phyloP scores from a whole-genome alignment of 2,329 filamentous ascomycete genomes.

The Botrytis pseudocinerea region DNA sequence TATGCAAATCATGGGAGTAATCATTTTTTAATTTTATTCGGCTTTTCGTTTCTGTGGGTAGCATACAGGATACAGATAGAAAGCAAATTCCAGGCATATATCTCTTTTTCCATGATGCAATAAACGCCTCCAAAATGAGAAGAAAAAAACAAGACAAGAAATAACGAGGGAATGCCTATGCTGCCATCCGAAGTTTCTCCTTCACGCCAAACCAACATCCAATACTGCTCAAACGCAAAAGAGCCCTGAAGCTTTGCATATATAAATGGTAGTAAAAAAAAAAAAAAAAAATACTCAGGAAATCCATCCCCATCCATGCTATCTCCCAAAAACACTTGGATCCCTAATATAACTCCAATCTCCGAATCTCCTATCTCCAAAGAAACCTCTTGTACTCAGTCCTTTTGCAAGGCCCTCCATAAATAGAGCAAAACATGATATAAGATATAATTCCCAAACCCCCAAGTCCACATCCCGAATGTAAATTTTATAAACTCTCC shows the following conservation, averaged over 20 bases:
- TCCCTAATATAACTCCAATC: constrained; percentile 16
- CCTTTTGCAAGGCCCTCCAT: background rate
- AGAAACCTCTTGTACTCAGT: background rate
- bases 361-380: constrained; percentile 1
- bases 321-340: background rate
- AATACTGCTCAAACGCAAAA: background rate
- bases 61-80: constrained; percentile 9
- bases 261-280: background rate
- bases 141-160: background rate
- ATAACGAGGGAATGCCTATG: background rate
- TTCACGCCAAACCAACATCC: constrained; percentile 7
- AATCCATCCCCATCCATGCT: background rate
- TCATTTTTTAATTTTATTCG: background rate
- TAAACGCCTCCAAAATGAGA: background rate
- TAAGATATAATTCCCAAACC: background rate
- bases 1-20: background rate
- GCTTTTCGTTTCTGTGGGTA: background rate
- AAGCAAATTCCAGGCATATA: constrained; percentile 1
- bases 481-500: background rate
- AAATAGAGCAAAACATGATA: background rate
- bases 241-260: background rate
- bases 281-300: background rate
- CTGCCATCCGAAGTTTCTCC: constrained; percentile 1
- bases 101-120: constrained; percentile 12
- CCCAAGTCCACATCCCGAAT: background rate